Conservation (phyloP, 78 protist genomes). For the Dictyostelium purpureum region DNA sequence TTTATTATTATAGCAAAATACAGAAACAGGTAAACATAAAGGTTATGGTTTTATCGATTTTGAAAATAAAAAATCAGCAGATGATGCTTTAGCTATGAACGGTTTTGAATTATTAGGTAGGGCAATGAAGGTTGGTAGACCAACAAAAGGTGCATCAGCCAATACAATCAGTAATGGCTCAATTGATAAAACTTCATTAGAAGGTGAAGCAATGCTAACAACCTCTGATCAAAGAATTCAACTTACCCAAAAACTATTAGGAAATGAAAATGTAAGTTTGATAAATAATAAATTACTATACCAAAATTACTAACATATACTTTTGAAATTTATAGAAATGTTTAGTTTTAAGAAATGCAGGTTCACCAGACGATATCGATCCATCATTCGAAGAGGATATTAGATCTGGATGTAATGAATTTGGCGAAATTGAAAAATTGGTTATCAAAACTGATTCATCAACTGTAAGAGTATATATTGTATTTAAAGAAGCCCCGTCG, state of each 20-base stretch:
- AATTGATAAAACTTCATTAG: background rate
- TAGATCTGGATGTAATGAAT: constrained; percentile 30
- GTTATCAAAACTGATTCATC: background rate
- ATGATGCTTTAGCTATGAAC: constrained; percentile 62
- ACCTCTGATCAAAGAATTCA: constrained; percentile 24
- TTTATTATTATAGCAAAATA: constrained; percentile 21
- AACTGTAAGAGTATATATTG: constrained; percentile 32
- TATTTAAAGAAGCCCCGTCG: constrained; percentile 40
- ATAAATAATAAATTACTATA: background rate
- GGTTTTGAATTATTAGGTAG: constrained; percentile 63
- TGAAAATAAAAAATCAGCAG: constrained; percentile 65
- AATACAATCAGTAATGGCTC: background rate
- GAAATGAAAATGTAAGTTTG: background rate
- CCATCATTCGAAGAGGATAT: constrained; percentile 59
- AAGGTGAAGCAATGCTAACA: constrained; percentile 1
- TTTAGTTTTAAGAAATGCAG: constrained; percentile 42
- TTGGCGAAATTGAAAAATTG: constrained; percentile 60
- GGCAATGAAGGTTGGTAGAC: constrained; percentile 62
- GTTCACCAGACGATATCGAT: constrained; percentile 44
- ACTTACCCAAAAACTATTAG: constrained; percentile 42
- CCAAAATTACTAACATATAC: background rate
- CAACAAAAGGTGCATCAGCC: background rate
- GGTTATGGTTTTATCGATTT: constrained; percentile 69
- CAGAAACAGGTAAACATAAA: constrained; percentile 57
- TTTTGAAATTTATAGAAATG: background rate